Evolutionary conservation across 169 alveolate species (phyloP).

Genomic region (Eimeria sp.): DNA sequence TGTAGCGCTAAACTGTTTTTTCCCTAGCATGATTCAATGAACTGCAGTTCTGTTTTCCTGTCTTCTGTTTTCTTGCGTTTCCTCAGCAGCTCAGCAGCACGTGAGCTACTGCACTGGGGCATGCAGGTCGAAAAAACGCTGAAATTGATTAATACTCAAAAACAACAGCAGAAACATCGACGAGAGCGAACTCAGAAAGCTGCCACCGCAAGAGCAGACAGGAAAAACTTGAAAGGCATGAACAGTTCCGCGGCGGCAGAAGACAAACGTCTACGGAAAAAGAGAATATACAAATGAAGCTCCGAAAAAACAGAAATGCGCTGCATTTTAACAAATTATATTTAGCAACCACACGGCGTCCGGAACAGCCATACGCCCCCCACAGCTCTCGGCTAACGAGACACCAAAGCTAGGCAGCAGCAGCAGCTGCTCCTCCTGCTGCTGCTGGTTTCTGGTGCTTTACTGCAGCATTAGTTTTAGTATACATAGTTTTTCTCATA

Average conservation of each 20-base stretch:
- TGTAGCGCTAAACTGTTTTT: not conserved
- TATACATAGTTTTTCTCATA: constrained; percentile 89
- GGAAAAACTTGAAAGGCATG: not conserved
- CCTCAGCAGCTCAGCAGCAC: not conserved
- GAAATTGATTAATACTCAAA: not conserved
- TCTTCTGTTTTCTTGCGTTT: not conserved
- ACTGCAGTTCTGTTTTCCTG: not conserved
- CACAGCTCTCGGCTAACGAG: too few species aligned
- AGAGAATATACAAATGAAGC: too few species aligned
- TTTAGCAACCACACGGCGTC: not conserved
- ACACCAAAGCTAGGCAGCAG: not conserved
- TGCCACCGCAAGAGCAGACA: not conserved
- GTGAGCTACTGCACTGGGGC: not conserved
- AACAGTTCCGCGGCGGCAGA: not conserved
- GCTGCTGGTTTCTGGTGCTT: too few species aligned
- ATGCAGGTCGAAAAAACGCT: not conserved
- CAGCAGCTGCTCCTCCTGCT: not conserved
- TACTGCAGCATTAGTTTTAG: constrained; percentile 38
- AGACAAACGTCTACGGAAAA: not conserved
- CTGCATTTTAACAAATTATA: too few species aligned
- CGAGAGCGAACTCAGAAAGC: too few species aligned
- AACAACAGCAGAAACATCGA: too few species aligned
- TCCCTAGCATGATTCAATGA: not conserved
- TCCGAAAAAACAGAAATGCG: too few species aligned
- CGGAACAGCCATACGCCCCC: too few species aligned